Base-by-base conservation (phyloP, 1,284 basidiomycete species). In the Vanrija sp. region DNA sequence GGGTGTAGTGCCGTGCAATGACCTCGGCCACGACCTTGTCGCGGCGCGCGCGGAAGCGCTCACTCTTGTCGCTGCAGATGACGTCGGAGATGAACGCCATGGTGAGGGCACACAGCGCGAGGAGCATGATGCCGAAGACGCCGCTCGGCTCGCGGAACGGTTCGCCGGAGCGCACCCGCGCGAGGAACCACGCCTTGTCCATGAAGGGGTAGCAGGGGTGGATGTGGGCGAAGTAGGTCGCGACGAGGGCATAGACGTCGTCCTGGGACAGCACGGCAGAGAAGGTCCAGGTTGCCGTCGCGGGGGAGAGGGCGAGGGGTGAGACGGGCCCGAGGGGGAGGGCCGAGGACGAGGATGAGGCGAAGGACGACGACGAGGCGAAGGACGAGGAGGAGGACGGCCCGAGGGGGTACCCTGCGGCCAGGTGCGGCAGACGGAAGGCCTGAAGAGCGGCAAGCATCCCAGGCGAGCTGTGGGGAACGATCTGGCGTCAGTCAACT, bases 151-250 rank as follows among this genome's bases (percentile, higher is more conserved):
- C n/a, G 24, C n/a, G n/a, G n/a, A 19, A 23, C 39, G 23, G 20
- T 12, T 41, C 18, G 5, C 31, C 31, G 31, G 31, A 31, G 31
- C 31, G 31, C 15, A 50, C 12, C 4, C 41, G 48, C 24, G 18
- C 38, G 3, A 50, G 20, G 22, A 50, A 50, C 48, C 48, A 50
- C 20, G 41, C 38, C 24, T 41, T 19, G 41, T 50, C 48, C n/a
- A 50, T 16, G 19, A 50, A 35, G 9, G 48, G 48, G 22, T 50
- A 50, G 27, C 48, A 50, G 16, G 48, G 48, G 39, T 50, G 48
- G 12, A 50, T 27, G 41, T 50, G 48, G 10, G 41, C 27, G 15
- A 50, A 50, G 41, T 50, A 50, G 10, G n/a, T 41, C 18, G 38
- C 24, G 38, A 50, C 25, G 18, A 50, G 48, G n/a, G n/a, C n/a